phyloP scores from a whole-genome alignment of 2,329 filamentous ascomycete genomes.

The Fusarium nanum region DNA sequence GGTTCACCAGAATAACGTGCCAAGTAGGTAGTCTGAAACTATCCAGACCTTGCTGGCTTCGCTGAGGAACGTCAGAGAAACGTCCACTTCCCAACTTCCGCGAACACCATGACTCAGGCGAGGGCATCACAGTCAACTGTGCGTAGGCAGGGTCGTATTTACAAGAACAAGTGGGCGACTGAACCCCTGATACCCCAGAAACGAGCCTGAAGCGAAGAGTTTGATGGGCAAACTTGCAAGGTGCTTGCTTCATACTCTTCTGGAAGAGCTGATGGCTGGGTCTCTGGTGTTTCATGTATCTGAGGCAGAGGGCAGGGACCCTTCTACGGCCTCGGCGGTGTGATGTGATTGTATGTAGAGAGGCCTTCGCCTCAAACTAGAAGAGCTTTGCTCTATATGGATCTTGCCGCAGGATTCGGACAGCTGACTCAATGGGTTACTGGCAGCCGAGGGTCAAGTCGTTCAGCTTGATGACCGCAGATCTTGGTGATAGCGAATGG shows the following conservation, averaged over 20 bases:
- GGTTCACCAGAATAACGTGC: constrained; percentile 26
- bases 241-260: constrained; percentile 42
- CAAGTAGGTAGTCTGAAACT: constrained; percentile 35
- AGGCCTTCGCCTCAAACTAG: neutral
- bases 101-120: constrained; percentile 39
- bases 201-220: constrained; percentile 28
- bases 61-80: constrained; percentile 9
- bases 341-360: constrained; percentile 19
- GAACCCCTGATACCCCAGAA: constrained; percentile 40
- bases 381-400: neutral
- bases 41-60: constrained; percentile 31
- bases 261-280: constrained; percentile 42
- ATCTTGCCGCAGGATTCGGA: neutral
- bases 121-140: constrained; percentile 24
- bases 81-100: constrained; percentile 13
- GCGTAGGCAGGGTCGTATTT: constrained; percentile 28
- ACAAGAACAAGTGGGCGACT: constrained; percentile 34
- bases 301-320: constrained; percentile 33
- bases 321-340: constrained; percentile 37
- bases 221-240: constrained; percentile 20
- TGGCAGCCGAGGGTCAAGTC: neutral
- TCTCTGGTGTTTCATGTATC: constrained; percentile 43
- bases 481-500: constrained; percentile 19
- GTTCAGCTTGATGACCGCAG: constrained; percentile 6
- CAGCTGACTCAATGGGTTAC: constrained; percentile 2